Percentiles rank a stretch among this genome's conserved stretches.
phyloP scores from a whole-genome alignment of 371 early-diverging fungal species.

The Lichtheimia ornata region DNA sequence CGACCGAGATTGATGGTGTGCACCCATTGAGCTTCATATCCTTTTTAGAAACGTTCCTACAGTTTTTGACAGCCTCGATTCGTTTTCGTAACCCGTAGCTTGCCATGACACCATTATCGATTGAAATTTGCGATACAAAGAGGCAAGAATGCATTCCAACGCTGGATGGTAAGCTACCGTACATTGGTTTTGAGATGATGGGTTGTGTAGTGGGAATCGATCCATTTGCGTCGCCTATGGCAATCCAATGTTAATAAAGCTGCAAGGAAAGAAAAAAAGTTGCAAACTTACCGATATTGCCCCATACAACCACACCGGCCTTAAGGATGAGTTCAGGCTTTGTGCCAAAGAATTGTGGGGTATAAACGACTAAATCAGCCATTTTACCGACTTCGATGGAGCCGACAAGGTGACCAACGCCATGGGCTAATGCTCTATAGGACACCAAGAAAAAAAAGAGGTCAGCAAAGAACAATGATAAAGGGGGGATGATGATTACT shows the following conservation, averaged over 20 bases:
- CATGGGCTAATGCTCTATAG: constrained; percentile 81
- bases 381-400: constrained; percentile 91
- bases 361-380: constrained; percentile 88
- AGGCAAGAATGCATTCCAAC: constrained; percentile 61
- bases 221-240: constrained; percentile 33
- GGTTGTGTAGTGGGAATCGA: constrained; percentile 84
- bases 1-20: constrained; percentile 77
- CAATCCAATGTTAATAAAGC: no score
- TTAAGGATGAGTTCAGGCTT: constrained; percentile 87
- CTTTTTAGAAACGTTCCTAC: constrained; percentile 75
- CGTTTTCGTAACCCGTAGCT: constrained; percentile 70
- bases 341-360: constrained; percentile 84
- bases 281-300: constrained; percentile 53
- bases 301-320: constrained; percentile 81
- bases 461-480: neutral
- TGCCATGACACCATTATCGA: constrained; percentile 55
- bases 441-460: neutral
- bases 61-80: constrained; percentile 72
- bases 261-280: neutral
- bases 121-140: constrained; percentile 80
- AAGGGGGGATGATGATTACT: constrained; percentile 18
- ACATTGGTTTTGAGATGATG: constrained; percentile 82
- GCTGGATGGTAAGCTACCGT: constrained; percentile 65
- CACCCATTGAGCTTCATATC: constrained; percentile 85
- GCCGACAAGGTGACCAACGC: constrained; percentile 87